Conservation (phyloP, 768 basidiomycete genomes). For the Trametes maxima region DNA sequence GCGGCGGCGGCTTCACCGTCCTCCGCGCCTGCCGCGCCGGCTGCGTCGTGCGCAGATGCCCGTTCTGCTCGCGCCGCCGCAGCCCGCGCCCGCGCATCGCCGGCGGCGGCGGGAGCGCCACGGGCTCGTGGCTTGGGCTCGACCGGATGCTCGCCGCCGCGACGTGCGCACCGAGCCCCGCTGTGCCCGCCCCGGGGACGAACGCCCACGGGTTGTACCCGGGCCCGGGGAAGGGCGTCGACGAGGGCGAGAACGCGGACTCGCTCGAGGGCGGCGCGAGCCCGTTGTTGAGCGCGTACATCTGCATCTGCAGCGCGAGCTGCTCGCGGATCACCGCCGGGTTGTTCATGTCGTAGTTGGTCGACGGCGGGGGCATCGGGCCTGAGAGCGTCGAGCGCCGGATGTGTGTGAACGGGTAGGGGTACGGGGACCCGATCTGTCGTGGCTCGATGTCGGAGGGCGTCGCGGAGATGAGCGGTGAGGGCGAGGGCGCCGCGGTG, state of each 20-base stretch:
- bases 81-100: constrained; percentile 47
- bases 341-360: constrained; percentile 46
- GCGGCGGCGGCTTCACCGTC: constrained; percentile 63
- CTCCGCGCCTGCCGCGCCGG: constrained; percentile 25
- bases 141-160: constrained; percentile 62
- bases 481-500: constrained; percentile 73
- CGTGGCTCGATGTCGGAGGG: constrained; percentile 43
- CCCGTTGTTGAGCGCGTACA: constrained; percentile 73
- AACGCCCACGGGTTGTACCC: constrained; percentile 76
- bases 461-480: constrained; percentile 58
- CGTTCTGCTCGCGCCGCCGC: constrained; percentile 47
- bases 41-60: constrained; percentile 37
- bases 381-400: constrained; percentile 51
- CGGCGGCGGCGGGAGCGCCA: constrained; percentile 56
- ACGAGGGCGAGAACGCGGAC: constrained; percentile 75
- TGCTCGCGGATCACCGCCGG: constrained; percentile 63
- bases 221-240: constrained; percentile 69
- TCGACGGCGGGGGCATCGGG: constrained; percentile 35
- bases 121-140: constrained; percentile 71
- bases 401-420: constrained; percentile 76
- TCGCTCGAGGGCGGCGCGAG: constrained; percentile 60
- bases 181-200: constrained; percentile 54
- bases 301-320: constrained; percentile 75
- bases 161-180: constrained; percentile 44
- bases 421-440: constrained; percentile 70